Percentiles rank a stretch among this genome's conserved stretches.
Conservation (phyloP, 192 early-diverging fungal species). For the Chytriomyces sp. region DNA sequence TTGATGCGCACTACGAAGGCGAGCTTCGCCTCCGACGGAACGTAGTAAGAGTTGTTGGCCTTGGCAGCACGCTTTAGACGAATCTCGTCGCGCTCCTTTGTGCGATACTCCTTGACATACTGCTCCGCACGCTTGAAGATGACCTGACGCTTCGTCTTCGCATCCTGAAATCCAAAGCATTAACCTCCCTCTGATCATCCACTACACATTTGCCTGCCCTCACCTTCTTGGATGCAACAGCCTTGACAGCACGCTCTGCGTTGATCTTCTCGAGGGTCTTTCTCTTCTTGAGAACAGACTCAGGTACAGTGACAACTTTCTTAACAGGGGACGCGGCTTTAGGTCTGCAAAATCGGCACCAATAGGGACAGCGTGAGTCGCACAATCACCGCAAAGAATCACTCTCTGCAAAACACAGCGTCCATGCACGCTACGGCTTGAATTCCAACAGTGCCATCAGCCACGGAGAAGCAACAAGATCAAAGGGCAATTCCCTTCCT, state of each 20-base stretch:
- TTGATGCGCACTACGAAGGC: constrained; percentile 97
- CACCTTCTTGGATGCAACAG: constrained; percentile 45
- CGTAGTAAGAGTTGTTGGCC: constrained; percentile 86
- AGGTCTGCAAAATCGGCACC: no score
- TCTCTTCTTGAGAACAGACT: constrained; percentile 65
- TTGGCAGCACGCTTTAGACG: constrained; percentile 92
- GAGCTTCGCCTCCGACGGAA: constrained; percentile 91
- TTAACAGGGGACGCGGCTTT: no score
- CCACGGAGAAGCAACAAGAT: no score
- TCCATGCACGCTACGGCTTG: no score
- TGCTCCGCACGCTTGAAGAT: constrained; percentile 99
- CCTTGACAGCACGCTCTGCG: constrained; percentile 52
- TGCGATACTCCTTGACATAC: constrained; percentile 95
- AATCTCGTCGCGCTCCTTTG: constrained; percentile 83
- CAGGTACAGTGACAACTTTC: constrained; percentile 57
- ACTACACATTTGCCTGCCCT: no score
- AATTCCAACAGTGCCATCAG: no score
- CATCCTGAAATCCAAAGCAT: no score
- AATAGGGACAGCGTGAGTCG: no score
- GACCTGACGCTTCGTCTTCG: constrained; percentile 81
- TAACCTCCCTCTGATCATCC: no score
- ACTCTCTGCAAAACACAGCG: no score
- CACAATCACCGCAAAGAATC: no score
- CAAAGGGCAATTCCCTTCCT: no score
- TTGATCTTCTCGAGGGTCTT: constrained; percentile 58